phyloP scores from a whole-genome alignment of 2,329 filamentous ascomycete genomes.

The Aureobasidium mangrovei region DNA sequence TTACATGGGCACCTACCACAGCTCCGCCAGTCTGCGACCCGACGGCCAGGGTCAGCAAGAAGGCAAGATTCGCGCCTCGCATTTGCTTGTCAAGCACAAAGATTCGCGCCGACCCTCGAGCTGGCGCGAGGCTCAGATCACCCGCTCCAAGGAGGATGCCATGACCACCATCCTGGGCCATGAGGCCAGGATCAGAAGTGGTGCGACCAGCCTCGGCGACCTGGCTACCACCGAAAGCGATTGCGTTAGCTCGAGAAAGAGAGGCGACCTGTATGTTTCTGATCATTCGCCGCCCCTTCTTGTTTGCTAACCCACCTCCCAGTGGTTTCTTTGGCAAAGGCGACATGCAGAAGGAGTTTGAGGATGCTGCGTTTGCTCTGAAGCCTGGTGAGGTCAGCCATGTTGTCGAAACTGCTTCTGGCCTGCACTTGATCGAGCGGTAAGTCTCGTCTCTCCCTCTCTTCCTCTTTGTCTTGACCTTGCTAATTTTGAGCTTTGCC shows the following conservation, averaged over 20 bases:
- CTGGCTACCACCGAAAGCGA: constrained; percentile 85
- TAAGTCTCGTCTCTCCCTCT: constrained; percentile 34
- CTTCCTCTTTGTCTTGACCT: background rate
- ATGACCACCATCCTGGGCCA: constrained; percentile 65
- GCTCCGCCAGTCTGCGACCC: constrained; percentile 40
- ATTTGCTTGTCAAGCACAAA: constrained; percentile 87
- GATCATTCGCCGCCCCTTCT: background rate
- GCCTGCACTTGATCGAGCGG: constrained; percentile 93
- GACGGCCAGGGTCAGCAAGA: constrained; percentile 33
- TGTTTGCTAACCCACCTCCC: background rate
- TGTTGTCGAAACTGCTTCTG: constrained; percentile 85
- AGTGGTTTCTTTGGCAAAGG: constrained; percentile 85
- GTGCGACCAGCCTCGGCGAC: constrained; percentile 63
- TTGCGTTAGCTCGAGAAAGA: constrained; percentile 90
- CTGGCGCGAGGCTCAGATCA: constrained; percentile 88
- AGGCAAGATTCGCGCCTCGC: constrained; percentile 87
- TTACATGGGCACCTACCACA: constrained; percentile 88
- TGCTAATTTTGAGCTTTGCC: background rate
- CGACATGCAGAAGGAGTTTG: constrained; percentile 98
- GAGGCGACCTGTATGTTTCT: constrained; percentile 65
- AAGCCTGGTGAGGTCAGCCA: constrained; percentile 78
- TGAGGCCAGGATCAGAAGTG: constrained; percentile 65
- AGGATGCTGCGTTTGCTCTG: constrained; percentile 88
- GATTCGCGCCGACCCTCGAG: constrained; percentile 82
- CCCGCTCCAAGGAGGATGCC: constrained; percentile 79